Evolutionary conservation across 768 basidiomycete species (phyloP).

Genomic region (Hygrophorus russula): DNA sequence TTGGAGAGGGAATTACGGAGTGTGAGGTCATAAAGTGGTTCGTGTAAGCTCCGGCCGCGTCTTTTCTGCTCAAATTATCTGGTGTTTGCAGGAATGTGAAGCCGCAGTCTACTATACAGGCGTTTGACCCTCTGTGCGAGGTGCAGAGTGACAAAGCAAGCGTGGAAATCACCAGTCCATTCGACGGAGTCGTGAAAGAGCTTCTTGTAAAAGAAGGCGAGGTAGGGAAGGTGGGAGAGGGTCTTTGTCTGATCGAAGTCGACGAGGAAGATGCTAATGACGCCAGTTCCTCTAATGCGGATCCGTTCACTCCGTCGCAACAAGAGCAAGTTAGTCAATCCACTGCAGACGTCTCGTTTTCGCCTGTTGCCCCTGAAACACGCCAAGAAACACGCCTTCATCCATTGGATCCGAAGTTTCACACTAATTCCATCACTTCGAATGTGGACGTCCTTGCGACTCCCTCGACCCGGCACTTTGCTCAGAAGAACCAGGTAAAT

Average conservation of each 20-base stretch:
- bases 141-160: constrained; percentile 87
- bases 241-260: constrained; percentile 73
- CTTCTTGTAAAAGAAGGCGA: constrained; percentile 72
- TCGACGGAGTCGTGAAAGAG: constrained; percentile 62
- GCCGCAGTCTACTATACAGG: constrained; percentile 34
- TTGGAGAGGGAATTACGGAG: constrained; percentile 87
- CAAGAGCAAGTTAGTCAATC: constrained; percentile 3
- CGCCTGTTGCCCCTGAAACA: background rate
- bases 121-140: constrained; percentile 71
- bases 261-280: constrained; percentile 61
- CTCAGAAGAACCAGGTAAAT: constrained; percentile 54
- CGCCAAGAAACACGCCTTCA: constrained; percentile 26
- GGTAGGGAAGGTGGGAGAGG: constrained; percentile 72
- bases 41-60: constrained; percentile 15
- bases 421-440: constrained; percentile 5
- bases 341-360: no score
- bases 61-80: background rate
- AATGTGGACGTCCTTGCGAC: constrained; percentile 44
- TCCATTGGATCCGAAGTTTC: constrained; percentile 53
- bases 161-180: constrained; percentile 86
- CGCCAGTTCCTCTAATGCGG: constrained; percentile 11
- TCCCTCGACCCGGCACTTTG: constrained; percentile 72
- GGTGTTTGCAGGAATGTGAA: constrained; percentile 47
- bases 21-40: constrained; percentile 84
- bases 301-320: constrained; percentile 8